phyloP scores from a whole-genome alignment of 2,329 filamentous ascomycete species.

The Pestalotiopsis sp. region DNA sequence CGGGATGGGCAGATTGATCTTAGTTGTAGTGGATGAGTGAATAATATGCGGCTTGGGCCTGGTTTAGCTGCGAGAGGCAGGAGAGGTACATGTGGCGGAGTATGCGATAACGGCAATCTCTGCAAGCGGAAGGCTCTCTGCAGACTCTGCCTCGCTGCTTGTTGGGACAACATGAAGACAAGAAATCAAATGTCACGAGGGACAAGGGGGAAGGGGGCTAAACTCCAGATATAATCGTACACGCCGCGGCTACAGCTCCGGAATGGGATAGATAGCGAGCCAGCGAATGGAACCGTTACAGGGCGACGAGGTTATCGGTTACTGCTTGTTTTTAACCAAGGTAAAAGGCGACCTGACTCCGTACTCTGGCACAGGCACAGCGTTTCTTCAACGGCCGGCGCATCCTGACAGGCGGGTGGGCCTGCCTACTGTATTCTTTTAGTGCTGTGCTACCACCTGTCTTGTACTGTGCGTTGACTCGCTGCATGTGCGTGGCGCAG shows the following conservation, averaged over 20 bases:
- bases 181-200: constrained; percentile 1
- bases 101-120: constrained; percentile 5
- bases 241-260: neutral
- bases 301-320: neutral
- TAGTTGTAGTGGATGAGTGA: constrained; percentile 4
- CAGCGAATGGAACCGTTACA: neutral
- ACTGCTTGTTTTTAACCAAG: constrained; percentile 8
- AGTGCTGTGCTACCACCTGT: neutral
- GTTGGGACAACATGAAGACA: constrained; percentile 9
- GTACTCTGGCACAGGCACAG: neutral
- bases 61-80: constrained; percentile 12
- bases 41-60: constrained; percentile 1
- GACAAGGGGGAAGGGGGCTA: neutral
- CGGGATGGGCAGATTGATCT: constrained; percentile 9
- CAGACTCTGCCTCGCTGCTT: constrained; percentile 10
- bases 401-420: neutral
- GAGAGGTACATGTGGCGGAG: constrained; percentile 12
- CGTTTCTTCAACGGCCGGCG: neutral
- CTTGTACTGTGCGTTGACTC: neutral
- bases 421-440: neutral
- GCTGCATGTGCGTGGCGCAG: neutral
- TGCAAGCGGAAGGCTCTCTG: constrained; percentile 13
- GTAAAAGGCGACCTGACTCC: neutral
- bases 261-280: neutral
- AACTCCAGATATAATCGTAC: constrained; percentile 10